These are phyloP conservation scores for Golubevia sp. DNA, from an alignment of 1,284 basidiomycete genomes.

Conservation along the genomic window DNA sequence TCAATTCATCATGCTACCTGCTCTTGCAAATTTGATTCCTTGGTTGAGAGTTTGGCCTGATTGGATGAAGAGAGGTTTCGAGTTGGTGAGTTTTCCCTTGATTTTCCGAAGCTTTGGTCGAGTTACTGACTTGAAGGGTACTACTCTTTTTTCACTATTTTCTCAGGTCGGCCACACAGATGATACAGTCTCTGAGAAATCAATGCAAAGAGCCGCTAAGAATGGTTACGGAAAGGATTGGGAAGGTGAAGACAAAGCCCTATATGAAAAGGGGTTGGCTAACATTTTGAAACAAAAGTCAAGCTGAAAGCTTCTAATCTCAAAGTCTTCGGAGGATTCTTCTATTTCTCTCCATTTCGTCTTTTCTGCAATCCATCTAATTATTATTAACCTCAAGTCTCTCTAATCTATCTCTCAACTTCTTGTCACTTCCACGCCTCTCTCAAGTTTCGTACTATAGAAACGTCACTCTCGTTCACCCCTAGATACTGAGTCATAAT, in stretches of 20 bases:
- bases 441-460: too few relatives aligned
- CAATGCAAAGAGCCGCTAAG: slow-evolving; percentile 33
- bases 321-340: not conserved
- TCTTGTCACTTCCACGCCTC: too few relatives aligned
- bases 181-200: slow-evolving; percentile 36
- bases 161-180: slow-evolving; percentile 37
- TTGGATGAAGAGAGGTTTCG: slow-evolving; percentile 4
- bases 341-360: not conserved
- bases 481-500: too few relatives aligned
- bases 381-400: not conserved
- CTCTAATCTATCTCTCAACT: not conserved
- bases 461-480: too few relatives aligned
- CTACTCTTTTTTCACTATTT: too few relatives aligned
- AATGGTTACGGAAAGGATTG: slow-evolving; percentile 54
- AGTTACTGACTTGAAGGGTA: too few relatives aligned
- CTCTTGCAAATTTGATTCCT: not conserved
- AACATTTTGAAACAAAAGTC: too few relatives aligned
- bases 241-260: slow-evolving; percentile 31
- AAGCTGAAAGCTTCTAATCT: too few relatives aligned
- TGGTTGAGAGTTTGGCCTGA: slow-evolving; percentile 1
- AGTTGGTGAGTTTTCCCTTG: slow-evolving; percentile 2
- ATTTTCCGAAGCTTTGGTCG: too few relatives aligned
- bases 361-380: not conserved
- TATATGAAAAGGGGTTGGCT: too few relatives aligned
- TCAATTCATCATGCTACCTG: slow-evolving; percentile 5